Conservation (phyloP, 257 asterid species). For the Capsicum chinense region DNA sequence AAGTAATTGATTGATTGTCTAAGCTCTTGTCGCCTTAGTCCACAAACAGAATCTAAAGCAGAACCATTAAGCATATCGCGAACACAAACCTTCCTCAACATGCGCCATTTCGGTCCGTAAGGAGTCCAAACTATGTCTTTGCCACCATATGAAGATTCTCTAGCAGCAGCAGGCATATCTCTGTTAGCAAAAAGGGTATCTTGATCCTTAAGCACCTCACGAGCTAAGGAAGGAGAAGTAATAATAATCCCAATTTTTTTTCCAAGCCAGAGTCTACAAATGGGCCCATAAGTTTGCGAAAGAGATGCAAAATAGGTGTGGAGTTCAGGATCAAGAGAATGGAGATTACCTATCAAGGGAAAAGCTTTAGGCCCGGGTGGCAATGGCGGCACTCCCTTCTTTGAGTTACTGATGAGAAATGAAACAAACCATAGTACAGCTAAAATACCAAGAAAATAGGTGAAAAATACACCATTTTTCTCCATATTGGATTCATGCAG, state of each 20-base stretch:
- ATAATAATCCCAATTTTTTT: slow-evolving; percentile 55
- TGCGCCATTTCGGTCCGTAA: slow-evolving; percentile 79
- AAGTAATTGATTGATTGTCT: slow-evolving; percentile 50
- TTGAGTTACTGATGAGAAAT: slow-evolving; percentile 29
- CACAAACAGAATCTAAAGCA: slow-evolving; percentile 56
- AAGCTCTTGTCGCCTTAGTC: slow-evolving; percentile 53
- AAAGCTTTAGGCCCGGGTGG: slow-evolving; percentile 68
- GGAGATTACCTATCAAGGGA: slow-evolving; percentile 71
- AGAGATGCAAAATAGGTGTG: slow-evolving; percentile 60
- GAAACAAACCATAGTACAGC: slow-evolving; percentile 41
- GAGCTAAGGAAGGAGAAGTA: slow-evolving; percentile 57
- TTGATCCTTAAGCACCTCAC: slow-evolving; percentile 63
- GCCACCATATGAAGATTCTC: slow-evolving; percentile 66
- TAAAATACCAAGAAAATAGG: slow-evolving; percentile 35
- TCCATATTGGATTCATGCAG: background rate
- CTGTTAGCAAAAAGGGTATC: slow-evolving; percentile 71
- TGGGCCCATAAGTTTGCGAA: slow-evolving; percentile 59
- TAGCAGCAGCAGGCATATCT: slow-evolving; percentile 64
- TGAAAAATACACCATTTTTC: slow-evolving; percentile 15
- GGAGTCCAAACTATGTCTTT: slow-evolving; percentile 67
- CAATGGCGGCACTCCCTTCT: slow-evolving; percentile 46
- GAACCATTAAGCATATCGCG: slow-evolving; percentile 58
- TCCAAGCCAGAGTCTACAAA: slow-evolving; percentile 62
- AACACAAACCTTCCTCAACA: slow-evolving; percentile 67
- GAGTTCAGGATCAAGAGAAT: slow-evolving; percentile 65